Conservation (phyloP, 2,329 filamentous ascomycete genomes). For the Endothia cerciana region DNA sequence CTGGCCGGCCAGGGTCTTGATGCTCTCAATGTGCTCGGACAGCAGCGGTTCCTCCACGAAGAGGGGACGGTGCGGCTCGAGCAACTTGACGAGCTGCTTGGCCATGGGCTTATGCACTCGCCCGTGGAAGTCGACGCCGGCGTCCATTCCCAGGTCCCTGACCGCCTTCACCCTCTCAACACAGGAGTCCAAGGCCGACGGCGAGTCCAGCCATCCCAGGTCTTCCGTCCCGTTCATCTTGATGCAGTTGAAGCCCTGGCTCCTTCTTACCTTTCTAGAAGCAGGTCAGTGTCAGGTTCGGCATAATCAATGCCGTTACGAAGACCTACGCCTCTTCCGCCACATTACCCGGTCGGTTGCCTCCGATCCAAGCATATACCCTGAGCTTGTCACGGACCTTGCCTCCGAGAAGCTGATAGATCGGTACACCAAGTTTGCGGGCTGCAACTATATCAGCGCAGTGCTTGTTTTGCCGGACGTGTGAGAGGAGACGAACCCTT, state of each 20-base stretch:
- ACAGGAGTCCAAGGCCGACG: constrained; percentile 56
- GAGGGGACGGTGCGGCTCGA: constrained; percentile 64
- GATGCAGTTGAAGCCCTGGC: constrained; percentile 59
- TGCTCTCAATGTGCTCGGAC: constrained; percentile 62
- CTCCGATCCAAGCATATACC: constrained; percentile 73
- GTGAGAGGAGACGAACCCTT: constrained; percentile 45
- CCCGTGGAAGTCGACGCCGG: constrained; percentile 71
- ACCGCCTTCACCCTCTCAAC: constrained; percentile 65
- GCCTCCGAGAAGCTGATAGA: constrained; percentile 68
- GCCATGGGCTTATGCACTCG: constrained; percentile 71
- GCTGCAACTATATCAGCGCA: constrained; percentile 17
- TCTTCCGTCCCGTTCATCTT: constrained; percentile 75
- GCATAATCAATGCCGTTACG: neutral
- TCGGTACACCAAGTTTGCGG: constrained; percentile 52
- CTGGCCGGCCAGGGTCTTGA: constrained; percentile 58
- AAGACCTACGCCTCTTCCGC: constrained; percentile 52
- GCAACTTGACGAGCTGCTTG: constrained; percentile 65
- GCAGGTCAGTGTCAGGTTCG: neutral
- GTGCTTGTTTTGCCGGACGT: neutral
- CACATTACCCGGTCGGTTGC: constrained; percentile 65
- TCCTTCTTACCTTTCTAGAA: constrained; percentile 51
- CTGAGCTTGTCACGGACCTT: constrained; percentile 65
- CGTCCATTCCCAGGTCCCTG: constrained; percentile 67
- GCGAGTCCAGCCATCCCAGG: constrained; percentile 68
- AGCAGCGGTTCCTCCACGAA: constrained; percentile 70